phyloP scores from a whole-genome alignment of 371 early-diverging fungal species.

The Entomophthora muscae region DNA sequence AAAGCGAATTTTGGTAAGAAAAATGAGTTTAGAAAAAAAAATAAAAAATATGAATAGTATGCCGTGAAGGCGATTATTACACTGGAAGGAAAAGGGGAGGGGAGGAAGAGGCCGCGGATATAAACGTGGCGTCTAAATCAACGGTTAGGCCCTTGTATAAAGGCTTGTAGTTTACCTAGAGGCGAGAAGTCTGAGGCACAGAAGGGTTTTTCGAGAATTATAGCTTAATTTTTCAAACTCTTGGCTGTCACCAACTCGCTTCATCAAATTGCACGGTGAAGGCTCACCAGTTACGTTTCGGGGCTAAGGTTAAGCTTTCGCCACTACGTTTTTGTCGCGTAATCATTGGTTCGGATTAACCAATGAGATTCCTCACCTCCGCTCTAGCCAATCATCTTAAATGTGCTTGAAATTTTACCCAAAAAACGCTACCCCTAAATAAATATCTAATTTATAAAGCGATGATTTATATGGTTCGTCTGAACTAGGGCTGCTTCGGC shows the following conservation, averaged over 20 bases:
- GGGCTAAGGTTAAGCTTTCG: background rate
- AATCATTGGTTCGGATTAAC: background rate
- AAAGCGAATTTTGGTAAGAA: background rate
- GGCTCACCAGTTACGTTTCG: background rate
- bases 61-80: background rate
- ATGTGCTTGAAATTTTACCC: too few relatives aligned
- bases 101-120: background rate
- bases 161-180: background rate
- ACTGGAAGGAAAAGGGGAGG: background rate
- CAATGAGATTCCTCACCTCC: too few relatives aligned
- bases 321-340: background rate
- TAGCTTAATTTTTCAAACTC: background rate
- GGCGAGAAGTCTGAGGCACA: background rate
- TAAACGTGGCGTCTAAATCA: background rate
- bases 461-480: too few relatives aligned
- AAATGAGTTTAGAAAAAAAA: background rate
- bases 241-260: background rate
- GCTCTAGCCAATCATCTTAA: too few relatives aligned
- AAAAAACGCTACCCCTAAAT: too few relatives aligned
- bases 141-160: background rate
- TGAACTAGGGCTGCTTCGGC: too few relatives aligned
- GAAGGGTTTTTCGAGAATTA: background rate
- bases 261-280: background rate
- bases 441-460: too few relatives aligned
- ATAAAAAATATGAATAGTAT: background rate